A percentile compares a stretch with the other conserved stretches of the same genome.
phyloP scores from a whole-genome alignment of 2,329 filamentous ascomycete species.

The Fusarium proliferatum region DNA sequence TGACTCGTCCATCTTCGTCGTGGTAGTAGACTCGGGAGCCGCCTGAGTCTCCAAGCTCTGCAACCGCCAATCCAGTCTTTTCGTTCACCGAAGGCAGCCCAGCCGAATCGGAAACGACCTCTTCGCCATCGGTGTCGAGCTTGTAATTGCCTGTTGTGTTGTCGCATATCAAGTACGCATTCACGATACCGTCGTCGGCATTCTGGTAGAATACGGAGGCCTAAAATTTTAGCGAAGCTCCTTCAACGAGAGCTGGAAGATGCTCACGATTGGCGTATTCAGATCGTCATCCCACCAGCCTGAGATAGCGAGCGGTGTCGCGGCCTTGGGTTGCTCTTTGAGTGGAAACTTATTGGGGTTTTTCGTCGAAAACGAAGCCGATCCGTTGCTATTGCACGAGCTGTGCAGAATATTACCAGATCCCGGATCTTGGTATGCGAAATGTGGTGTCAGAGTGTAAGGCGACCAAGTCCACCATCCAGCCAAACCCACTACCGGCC shows the following conservation, averaged over 20 bases:
- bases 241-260: fast-evolving
- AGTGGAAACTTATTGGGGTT: conserved; percentile 26
- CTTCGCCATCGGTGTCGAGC: conserved; percentile 11
- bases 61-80: conserved; percentile 25
- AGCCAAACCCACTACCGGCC: conserved; percentile 19
- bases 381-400: conserved; percentile 33
- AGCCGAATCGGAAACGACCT: conserved; percentile 15
- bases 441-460: conserved; percentile 28
- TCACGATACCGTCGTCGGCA: conserved; percentile 17
- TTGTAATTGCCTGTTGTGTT: conserved; percentile 24
- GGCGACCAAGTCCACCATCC: conserved; percentile 38
- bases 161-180: conserved; percentile 29
- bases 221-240: not conserved
- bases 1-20: conserved; percentile 25
- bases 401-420: conserved; percentile 35
- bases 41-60: conserved; percentile 31
- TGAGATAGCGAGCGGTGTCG: conserved; percentile 16
- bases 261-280: conserved; percentile 24
- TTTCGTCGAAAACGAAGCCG: conserved; percentile 26
- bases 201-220: conserved; percentile 34
- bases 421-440: conserved; percentile 35
- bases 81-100: conserved; percentile 28
- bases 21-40: conserved; percentile 37
- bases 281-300: conserved; percentile 34
- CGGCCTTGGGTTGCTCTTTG: conserved; percentile 16